Evolutionary conservation across 352 stramenopile species (phyloP).

Genomic region (Phytophthora capsici): DNA sequence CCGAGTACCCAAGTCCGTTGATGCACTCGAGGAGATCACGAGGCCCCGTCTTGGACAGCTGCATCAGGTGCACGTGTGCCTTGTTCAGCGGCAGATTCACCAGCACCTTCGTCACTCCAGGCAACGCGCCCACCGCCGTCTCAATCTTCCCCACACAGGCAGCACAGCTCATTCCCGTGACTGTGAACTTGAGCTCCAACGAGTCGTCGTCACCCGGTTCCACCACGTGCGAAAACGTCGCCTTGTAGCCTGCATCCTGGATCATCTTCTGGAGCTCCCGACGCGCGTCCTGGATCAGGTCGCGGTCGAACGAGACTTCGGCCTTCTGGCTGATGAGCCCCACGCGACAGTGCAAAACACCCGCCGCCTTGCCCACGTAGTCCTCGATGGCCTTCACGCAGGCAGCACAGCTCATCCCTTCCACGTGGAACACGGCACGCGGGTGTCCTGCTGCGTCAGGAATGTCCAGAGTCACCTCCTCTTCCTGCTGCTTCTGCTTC

Average conservation of each 20-base stretch:
- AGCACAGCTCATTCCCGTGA: slow-evolving; percentile 71
- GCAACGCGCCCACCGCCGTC: slow-evolving; percentile 58
- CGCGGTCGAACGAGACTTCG: slow-evolving; percentile 83
- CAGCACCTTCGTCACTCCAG: slow-evolving; percentile 74
- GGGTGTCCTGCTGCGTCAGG: slow-evolving; percentile 49
- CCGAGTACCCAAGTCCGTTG: slow-evolving; percentile 62
- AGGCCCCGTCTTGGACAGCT: slow-evolving; percentile 75
- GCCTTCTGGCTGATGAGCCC: slow-evolving; percentile 89
- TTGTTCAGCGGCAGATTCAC: slow-evolving; percentile 76
- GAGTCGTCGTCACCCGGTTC: slow-evolving; percentile 80
- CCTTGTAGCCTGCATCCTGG: slow-evolving; percentile 77
- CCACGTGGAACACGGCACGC: slow-evolving; percentile 80
- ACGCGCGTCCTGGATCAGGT: slow-evolving; percentile 65
- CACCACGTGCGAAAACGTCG: slow-evolving; percentile 78
- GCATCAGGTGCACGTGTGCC: slow-evolving; percentile 79
- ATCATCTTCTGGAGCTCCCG: slow-evolving; percentile 63
- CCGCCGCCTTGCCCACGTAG: slow-evolving; percentile 59
- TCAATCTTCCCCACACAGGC: slow-evolving; percentile 78
- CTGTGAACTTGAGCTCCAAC: slow-evolving; percentile 81
- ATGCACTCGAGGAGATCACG: slow-evolving; percentile 80
- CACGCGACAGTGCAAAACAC: slow-evolving; percentile 81
- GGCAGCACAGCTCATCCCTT: slow-evolving; percentile 88
- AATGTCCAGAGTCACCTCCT: slow-evolving; percentile 37
- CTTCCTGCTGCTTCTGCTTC: slow-evolving; percentile 33
- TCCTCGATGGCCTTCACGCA: slow-evolving; percentile 91